Conservation (phyloP, 768 basidiomycete species). For the Leccinellum rugosiceps region DNA sequence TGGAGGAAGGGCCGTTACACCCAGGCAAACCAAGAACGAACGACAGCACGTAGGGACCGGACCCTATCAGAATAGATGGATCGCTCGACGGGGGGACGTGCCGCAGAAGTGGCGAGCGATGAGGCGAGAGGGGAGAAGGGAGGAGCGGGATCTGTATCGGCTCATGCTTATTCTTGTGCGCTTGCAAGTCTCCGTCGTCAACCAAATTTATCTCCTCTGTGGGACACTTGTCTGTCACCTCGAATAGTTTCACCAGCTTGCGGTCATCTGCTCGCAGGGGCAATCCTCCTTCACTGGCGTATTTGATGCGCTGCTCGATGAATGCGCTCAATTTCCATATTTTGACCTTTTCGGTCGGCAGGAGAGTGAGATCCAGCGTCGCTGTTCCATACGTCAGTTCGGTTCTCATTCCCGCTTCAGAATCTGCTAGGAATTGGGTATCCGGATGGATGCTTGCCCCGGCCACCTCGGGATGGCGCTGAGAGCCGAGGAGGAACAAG, state of each 20-base stretch:
- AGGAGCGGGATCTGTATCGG: conserved; percentile 19
- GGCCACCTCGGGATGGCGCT: conserved; percentile 1
- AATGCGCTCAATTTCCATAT: conserved; percentile 69
- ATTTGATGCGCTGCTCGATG: conserved; percentile 55
- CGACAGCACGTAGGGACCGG: conserved; percentile 25
- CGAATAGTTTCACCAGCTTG: conserved; percentile 12
- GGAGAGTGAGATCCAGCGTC: conserved; percentile 73
- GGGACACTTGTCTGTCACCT: conserved; percentile 17
- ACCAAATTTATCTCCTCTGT: conserved; percentile 8
- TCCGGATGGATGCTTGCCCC: neutral
- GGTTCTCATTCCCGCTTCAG: conserved; percentile 4
- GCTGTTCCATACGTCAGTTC: conserved; percentile 49
- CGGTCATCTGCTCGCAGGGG: conserved; percentile 4
- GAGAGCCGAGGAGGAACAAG: conserved; percentile 75
- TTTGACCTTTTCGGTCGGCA: conserved; percentile 86
- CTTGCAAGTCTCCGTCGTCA: conserved; percentile 1
- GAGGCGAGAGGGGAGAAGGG: conserved; percentile 28
- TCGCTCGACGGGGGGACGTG: conserved; percentile 14
- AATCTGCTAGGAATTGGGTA: neutral
- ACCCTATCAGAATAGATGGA: conserved; percentile 22
- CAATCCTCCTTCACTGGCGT: neutral
- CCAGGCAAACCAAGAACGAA: conserved; percentile 16
- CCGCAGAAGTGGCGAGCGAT: conserved; percentile 27
- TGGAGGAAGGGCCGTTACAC: conserved; percentile 3
- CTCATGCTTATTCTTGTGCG: conserved; percentile 1